Evolutionary conservation across 805 yeast species (phyloP).

Genomic region (Myxozyma lipomycoides): DNA sequence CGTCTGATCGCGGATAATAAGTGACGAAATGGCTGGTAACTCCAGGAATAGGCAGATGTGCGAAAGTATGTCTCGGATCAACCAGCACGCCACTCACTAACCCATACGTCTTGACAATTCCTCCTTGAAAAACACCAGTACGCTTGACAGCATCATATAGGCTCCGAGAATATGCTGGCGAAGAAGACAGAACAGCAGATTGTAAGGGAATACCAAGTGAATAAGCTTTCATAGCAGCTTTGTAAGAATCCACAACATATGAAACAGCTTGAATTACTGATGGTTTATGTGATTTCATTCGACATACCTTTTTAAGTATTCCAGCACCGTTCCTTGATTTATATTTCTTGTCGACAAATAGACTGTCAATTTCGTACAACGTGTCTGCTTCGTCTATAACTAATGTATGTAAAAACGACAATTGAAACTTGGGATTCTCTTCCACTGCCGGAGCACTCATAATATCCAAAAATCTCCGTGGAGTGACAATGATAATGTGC

Average conservation of each 20-base stretch:
- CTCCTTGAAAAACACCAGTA: neutral
- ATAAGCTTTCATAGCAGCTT: conserved; percentile 4
- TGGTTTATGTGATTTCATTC: neutral
- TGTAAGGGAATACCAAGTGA: conserved; percentile 12
- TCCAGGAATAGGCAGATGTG: neutral
- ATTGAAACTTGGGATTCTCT: conserved; percentile 6
- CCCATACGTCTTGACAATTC: conserved; percentile 3
- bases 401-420: conserved; percentile 22
- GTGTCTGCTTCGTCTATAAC: conserved; percentile 29
- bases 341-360: neutral
- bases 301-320: neutral
- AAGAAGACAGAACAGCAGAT: conserved; percentile 7
- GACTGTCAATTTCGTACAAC: neutral
- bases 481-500: conserved; percentile 54
- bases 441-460: conserved; percentile 19
- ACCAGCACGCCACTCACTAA: neutral
- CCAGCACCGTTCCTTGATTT: neutral
- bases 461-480: conserved; percentile 47
- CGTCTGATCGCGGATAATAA: neutral
- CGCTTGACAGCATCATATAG: conserved; percentile 1
- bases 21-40: neutral
- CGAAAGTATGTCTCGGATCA: neutral
- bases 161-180: conserved; percentile 2
- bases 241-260: conserved; percentile 3
- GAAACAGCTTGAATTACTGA: conserved; percentile 6